Percentiles rank a stretch among this genome's conserved stretches.
These are phyloP conservation scores for Cornus suecica DNA, from an alignment of 148 eudicot species.

Conservation along the genomic window DNA sequence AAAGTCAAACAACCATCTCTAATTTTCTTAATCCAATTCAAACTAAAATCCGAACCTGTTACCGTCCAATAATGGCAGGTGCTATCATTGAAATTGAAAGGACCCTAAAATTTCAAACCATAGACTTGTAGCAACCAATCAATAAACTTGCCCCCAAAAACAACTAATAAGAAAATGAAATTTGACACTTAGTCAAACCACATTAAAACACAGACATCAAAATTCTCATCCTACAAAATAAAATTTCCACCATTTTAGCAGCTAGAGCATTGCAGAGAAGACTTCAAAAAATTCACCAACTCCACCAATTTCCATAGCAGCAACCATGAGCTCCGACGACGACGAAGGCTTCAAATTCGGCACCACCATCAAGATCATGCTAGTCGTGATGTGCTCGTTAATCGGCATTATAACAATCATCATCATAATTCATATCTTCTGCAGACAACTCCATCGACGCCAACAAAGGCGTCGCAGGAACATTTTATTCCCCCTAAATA, in stretches of 20 bases:
- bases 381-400: not conserved
- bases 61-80: too few species aligned
- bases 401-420: not conserved
- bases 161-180: not conserved
- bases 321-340: not conserved
- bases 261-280: not conserved
- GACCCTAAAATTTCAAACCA: too few species aligned
- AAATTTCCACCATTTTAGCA: not conserved
- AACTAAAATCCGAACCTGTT: too few species aligned
- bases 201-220: not conserved
- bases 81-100: too few species aligned
- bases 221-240: not conserved
- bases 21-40: too few species aligned
- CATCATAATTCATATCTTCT: not conserved
- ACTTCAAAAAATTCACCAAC: not conserved
- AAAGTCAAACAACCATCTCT: too few species aligned
- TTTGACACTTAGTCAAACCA: not conserved
- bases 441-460: not conserved
- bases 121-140: not conserved
- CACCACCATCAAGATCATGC: not conserved
- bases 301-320: not conserved
- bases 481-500: not conserved
- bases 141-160: not conserved
- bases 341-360: not conserved
- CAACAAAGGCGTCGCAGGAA: not conserved